Evolutionary conservation across 2,329 filamentous ascomycete genomes (phyloP).

Genomic region (Colletotrichum sp.): DNA sequence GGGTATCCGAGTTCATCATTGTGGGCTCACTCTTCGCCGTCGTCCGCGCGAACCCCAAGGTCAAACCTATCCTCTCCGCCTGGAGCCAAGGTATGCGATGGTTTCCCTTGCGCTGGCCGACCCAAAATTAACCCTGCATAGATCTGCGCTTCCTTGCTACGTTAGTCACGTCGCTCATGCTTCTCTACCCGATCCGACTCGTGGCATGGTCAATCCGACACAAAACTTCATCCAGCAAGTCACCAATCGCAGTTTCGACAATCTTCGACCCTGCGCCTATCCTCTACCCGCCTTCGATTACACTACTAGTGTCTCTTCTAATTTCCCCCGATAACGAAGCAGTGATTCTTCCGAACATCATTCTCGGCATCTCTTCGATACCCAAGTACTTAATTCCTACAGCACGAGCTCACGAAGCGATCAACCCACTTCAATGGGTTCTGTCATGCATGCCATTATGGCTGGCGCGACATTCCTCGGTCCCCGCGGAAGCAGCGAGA

Average conservation of each 20-base stretch:
- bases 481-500: slow-evolving; percentile 22
- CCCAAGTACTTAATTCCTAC: slow-evolving; percentile 76
- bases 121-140: slow-evolving; percentile 29
- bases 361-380: slow-evolving; percentile 79
- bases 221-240: slow-evolving; percentile 36
- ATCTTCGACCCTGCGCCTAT: slow-evolving; percentile 91
- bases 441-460: slow-evolving; percentile 72
- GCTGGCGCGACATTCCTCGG: slow-evolving; percentile 1
- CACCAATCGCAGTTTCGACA: slow-evolving; percentile 64
- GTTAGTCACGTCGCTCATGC: slow-evolving; percentile 43
- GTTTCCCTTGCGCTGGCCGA: not conserved
- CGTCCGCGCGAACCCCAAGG: slow-evolving; percentile 50
- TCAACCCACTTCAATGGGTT: slow-evolving; percentile 78
- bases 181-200: slow-evolving; percentile 66
- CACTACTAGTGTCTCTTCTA: slow-evolving; percentile 77
- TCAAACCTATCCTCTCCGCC: slow-evolving; percentile 45
- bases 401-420: slow-evolving; percentile 56
- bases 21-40: slow-evolving; percentile 53
- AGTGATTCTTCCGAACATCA: slow-evolving; percentile 76
- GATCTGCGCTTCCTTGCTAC: slow-evolving; percentile 46
- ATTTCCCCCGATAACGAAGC: slow-evolving; percentile 66
- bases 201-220: slow-evolving; percentile 50
- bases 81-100: slow-evolving; percentile 54
- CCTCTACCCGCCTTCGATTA: slow-evolving; percentile 82
- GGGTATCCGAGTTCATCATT: slow-evolving; percentile 56